Conservation (phyloP, 805 yeast species). For the Ogataea trehalophila region DNA sequence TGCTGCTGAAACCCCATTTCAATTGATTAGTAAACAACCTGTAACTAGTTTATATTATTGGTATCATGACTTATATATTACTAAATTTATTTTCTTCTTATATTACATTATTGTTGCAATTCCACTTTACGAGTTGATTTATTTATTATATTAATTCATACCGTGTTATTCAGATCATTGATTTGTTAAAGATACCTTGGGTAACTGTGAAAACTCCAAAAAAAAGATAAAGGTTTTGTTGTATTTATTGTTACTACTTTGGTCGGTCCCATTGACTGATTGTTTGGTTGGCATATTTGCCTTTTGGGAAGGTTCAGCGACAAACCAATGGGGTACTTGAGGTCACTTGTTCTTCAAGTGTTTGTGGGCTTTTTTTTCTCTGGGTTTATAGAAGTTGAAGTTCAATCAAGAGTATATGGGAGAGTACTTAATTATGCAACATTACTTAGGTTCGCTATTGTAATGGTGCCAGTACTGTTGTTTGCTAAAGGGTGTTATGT, state of each 20-base stretch:
- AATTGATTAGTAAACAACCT: slow-evolving; percentile 53
- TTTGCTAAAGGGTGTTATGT: slow-evolving; percentile 35
- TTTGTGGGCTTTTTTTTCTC: no score
- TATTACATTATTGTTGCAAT: slow-evolving; percentile 43
- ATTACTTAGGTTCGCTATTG: slow-evolving; percentile 46
- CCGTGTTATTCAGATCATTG: slow-evolving; percentile 33
- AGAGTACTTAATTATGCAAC: slow-evolving; percentile 60
- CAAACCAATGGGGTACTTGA: slow-evolving; percentile 26
- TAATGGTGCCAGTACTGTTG: slow-evolving; percentile 26
- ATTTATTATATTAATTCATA: slow-evolving; percentile 51
- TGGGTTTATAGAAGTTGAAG: slow-evolving; percentile 62
- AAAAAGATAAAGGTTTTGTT: slow-evolving; percentile 21
- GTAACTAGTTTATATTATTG: slow-evolving; percentile 48
- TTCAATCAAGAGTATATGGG: slow-evolving; percentile 58
- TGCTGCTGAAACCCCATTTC: slow-evolving; percentile 60
- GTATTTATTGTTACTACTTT: slow-evolving; percentile 24
- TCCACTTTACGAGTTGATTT: slow-evolving; percentile 47
- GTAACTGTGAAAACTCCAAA: no score
- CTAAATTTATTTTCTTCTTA: slow-evolving; percentile 35
- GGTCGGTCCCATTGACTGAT: slow-evolving; percentile 21
- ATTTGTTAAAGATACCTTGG: no score
- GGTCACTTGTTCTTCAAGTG: slow-evolving; percentile 16
- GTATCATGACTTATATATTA: slow-evolving; percentile 40
- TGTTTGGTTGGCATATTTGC: slow-evolving; percentile 25
- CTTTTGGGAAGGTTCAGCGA: slow-evolving; percentile 26